These are phyloP conservation scores for Noccaea caerulescens DNA, from an alignment of 345 rosid species.

Conservation along the genomic window DNA sequence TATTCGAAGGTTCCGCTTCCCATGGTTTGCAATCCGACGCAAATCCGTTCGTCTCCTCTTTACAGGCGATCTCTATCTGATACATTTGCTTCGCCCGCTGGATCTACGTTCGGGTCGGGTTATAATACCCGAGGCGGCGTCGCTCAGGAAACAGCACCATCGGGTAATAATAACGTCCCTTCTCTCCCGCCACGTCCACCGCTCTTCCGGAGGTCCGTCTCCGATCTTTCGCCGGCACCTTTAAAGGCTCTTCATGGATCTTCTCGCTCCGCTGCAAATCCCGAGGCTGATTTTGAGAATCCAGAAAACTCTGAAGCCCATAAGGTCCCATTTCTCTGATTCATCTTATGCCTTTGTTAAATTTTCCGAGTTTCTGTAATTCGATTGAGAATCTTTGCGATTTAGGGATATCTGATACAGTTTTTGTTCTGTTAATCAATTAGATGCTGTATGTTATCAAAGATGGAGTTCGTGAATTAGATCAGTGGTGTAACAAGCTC, in stretches of 20 bases:
- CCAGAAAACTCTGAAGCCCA: constrained; percentile 37
- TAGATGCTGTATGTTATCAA: constrained; percentile 45
- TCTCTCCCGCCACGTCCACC: constrained; percentile 47
- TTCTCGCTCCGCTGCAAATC: constrained; percentile 14
- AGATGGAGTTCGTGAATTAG: constrained; percentile 44
- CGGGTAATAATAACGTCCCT: constrained; percentile 22
- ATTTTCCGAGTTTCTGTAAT: not conserved
- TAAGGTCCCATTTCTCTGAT: constrained; percentile 25
- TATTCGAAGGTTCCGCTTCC: constrained; percentile 43
- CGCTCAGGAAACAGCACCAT: constrained; percentile 27
- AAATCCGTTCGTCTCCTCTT: constrained; percentile 35
- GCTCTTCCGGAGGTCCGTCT: constrained; percentile 39
- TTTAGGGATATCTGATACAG: constrained; percentile 11
- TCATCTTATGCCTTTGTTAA: not conserved
- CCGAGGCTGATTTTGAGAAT: constrained; percentile 18
- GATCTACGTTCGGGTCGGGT: constrained; percentile 27
- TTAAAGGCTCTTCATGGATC: constrained; percentile 25
- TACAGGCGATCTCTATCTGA: constrained; percentile 44
- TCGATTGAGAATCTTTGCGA: not conserved
- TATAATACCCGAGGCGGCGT: constrained; percentile 14
- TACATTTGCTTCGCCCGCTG: constrained; percentile 31
- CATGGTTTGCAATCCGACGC: constrained; percentile 22
- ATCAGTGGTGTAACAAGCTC: constrained; percentile 48
- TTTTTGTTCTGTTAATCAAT: constrained; percentile 1
- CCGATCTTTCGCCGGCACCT: constrained; percentile 40